A percentile compares a stretch with the other conserved stretches of the same genome.
Evolutionary conservation across 345 rosid species (phyloP).

Genomic region (Noccaea caerulescens): DNA sequence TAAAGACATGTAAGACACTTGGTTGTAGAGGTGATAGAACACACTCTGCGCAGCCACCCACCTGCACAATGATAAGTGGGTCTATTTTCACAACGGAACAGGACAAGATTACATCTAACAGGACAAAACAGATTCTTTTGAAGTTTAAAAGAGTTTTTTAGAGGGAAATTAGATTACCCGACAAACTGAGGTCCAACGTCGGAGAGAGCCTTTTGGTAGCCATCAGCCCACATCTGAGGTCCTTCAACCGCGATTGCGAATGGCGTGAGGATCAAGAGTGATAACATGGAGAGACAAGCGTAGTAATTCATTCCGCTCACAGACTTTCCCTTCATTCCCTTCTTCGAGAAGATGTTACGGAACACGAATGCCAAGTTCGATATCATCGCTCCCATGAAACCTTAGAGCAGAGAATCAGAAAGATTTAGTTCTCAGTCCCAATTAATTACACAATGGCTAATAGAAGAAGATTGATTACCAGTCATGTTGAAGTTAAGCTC

Average conservation of each 20-base stretch:
- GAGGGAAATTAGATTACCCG: slow-evolving; percentile 53
- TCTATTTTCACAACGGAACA: slow-evolving; percentile 21
- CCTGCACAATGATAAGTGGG: slow-evolving; percentile 52
- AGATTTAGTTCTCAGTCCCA: background rate
- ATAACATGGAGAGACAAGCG: slow-evolving; percentile 92
- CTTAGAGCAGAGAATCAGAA: slow-evolving; percentile 48
- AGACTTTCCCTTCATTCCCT: slow-evolving; percentile 95
- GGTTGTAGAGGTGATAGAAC: slow-evolving; percentile 97
- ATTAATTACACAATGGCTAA: background rate
- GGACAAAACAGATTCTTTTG: background rate
- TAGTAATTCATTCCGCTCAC: slow-evolving; percentile 99
- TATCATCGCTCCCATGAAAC: slow-evolving; percentile 78
- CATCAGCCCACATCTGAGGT: slow-evolving; percentile 95
- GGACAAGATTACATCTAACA: slow-evolving; percentile 11
- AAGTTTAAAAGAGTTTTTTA: background rate
- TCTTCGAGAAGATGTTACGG: slow-evolving; percentile 93
- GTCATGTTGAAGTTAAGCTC: slow-evolving; percentile 98
- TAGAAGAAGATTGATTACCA: slow-evolving; percentile 57
- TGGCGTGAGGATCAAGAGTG: slow-evolving; percentile 88
- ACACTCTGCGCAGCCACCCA: slow-evolving; percentile 97
- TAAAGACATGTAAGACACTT: slow-evolving; percentile 98
- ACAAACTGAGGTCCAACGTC: slow-evolving; percentile 83
- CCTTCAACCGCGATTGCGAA: slow-evolving; percentile 98
- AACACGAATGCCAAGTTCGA: slow-evolving; percentile 84
- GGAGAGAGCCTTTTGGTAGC: slow-evolving; percentile 73